Evolutionary conservation across 2,329 filamentous ascomycete genomes (phyloP).

Genomic region (Aureobasidium sp.): DNA sequence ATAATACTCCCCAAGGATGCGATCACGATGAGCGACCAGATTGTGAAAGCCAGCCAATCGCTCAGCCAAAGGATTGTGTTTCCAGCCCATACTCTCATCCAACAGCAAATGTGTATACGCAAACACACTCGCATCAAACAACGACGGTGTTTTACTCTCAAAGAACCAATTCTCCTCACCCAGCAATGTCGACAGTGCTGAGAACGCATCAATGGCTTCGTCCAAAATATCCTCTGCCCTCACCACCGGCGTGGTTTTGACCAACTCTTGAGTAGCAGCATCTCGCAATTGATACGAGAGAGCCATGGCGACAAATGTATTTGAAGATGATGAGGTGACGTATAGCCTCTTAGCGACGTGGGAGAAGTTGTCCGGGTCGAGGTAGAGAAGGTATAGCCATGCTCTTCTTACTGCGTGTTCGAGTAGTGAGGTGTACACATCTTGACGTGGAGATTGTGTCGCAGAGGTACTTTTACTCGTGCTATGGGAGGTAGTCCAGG

Average conservation of each 20-base stretch:
- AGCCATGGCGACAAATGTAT: slow-evolving; percentile 52
- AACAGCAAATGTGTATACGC: slow-evolving; percentile 79
- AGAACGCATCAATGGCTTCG: slow-evolving; percentile 54
- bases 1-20: slow-evolving; percentile 45
- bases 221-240: slow-evolving; percentile 46
- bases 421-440: slow-evolving; percentile 71
- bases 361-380: slow-evolving; percentile 56
- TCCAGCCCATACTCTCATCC: slow-evolving; percentile 55
- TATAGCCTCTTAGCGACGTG: slow-evolving; percentile 64
- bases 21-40: slow-evolving; percentile 56
- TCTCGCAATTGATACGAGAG: slow-evolving; percentile 58
- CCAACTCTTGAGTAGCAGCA: slow-evolving; percentile 67
- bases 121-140: slow-evolving; percentile 86
- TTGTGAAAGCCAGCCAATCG: slow-evolving; percentile 50
- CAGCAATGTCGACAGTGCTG: slow-evolving; percentile 51
- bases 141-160: slow-evolving; percentile 47
- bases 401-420: slow-evolving; percentile 72
- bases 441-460: slow-evolving; percentile 34
- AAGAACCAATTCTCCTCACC: slow-evolving; percentile 55
- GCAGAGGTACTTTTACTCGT: not conserved
- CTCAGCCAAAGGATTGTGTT: slow-evolving; percentile 50
- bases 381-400: slow-evolving; percentile 81
- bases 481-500: slow-evolving; percentile 45
- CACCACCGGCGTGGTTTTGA: slow-evolving; percentile 37
- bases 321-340: slow-evolving; percentile 52